Evolutionary conservation across 2,329 filamentous ascomycete genomes (phyloP), one percentile per base, ranked within the genome.

Genomic region (Alternaria gaisen): DNA sequence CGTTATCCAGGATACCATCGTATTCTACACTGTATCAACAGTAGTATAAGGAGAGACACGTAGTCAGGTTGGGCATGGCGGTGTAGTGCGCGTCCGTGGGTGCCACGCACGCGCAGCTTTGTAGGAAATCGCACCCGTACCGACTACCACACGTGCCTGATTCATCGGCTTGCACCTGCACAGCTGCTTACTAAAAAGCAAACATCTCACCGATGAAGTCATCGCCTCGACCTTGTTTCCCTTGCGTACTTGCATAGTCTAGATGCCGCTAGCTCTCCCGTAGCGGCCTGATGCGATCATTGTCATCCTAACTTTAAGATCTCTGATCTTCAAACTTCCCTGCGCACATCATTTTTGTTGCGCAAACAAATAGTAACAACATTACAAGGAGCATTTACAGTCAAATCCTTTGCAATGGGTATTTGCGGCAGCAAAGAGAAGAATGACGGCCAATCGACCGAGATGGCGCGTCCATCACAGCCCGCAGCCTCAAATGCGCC

Each of bases 1-100:
- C 55, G 66, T 57, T 11, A 69, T 69, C 42, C 59, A 63, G 43
- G 41, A 57, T 30, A 58, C 61, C 7, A 64, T 68, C 22, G 26
- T 52, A 14, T 64, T 61, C 24, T 69, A 63, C 14, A 63, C 57
- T 53, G 18, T 36, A 8, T 36, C 32, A 16, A 30, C 14, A 8
- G 34, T 50, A 22, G 46, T n/a, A 11, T 50, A 36, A 5, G 20
- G 3, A 20, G 20, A 50, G 46, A 24, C 14, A 1, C 5, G 46
- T 18, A 12, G 20, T 14, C 3, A 7, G 14, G 18, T 8, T 36
- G 28, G 14, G 11, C 11, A 24, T 2, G 16, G 30, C 30, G 30
- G 46, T 50, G 46, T 36, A 50, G 22, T 12, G 7, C 10, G 4
- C 14, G 46, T 11, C 10, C 9, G 16, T 18, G 5, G 46, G 46